phyloP scores from a whole-genome alignment of 2,329 filamentous ascomycete genomes.

The Apiospora pterosperma region DNA sequence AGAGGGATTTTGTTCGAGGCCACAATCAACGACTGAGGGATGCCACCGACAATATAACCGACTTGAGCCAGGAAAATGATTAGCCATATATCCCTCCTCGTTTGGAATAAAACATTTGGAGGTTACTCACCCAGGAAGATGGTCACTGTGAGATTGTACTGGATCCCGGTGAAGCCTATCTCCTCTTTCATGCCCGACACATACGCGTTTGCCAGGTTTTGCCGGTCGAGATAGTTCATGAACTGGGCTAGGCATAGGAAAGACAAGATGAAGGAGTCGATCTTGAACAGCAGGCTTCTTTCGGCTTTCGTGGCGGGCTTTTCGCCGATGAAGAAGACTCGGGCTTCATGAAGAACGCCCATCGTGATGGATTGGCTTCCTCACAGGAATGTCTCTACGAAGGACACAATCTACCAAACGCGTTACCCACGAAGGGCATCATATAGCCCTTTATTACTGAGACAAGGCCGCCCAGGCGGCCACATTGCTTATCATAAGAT shows the following conservation, averaged over 20 bases:
- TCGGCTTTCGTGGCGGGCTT: slow-evolving; percentile 23
- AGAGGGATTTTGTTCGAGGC: neutral
- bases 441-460: neutral
- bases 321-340: slow-evolving; percentile 6
- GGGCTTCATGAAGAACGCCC: neutral
- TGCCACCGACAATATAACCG: neutral
- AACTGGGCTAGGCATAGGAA: slow-evolving; percentile 60
- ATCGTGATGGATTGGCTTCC: neutral
- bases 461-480: neutral
- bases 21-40: slow-evolving; percentile 11
- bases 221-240: slow-evolving; percentile 49
- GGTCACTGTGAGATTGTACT: slow-evolving; percentile 52
- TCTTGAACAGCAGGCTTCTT: slow-evolving; percentile 49
- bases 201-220: slow-evolving; percentile 43
- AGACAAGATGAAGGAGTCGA: slow-evolving; percentile 62
- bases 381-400: neutral
- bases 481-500: neutral
- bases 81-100: no score
- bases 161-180: slow-evolving; percentile 42
- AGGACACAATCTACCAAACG: no score
- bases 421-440: neutral
- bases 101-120: neutral
- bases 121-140: slow-evolving; percentile 41
- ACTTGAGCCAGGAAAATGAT: neutral
- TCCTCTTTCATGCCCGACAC: slow-evolving; percentile 44